phyloP scores from a whole-genome alignment of 345 rosid genomes.

The Salix koriyanagi region DNA sequence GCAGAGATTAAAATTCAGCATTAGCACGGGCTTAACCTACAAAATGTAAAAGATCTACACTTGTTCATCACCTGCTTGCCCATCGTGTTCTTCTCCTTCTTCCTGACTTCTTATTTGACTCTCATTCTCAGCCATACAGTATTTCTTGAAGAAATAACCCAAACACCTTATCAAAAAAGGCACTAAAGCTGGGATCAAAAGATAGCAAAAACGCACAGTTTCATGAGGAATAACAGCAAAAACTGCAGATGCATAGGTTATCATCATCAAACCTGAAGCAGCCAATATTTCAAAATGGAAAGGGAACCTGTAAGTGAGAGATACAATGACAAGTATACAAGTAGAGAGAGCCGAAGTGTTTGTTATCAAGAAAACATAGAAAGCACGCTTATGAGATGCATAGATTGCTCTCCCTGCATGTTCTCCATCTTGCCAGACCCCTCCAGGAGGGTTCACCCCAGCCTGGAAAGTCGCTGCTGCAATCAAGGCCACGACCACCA shows the following conservation, averaged over 20 bases:
- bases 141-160: no score
- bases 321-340: neutral
- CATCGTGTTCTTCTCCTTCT: no score
- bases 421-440: slow-evolving; percentile 23
- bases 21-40: no score
- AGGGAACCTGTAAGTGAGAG: slow-evolving; percentile 22
- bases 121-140: no score
- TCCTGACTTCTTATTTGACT: no score
- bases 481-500: slow-evolving; percentile 12
- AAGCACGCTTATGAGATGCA: slow-evolving; percentile 9
- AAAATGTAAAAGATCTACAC: no score
- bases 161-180: no score
- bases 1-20: no score
- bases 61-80: no score
- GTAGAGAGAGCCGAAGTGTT: neutral
- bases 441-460: slow-evolving; percentile 21
- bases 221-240: slow-evolving; percentile 23
- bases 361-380: slow-evolving; percentile 23
- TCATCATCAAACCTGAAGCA: slow-evolving; percentile 16
- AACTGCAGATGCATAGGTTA: slow-evolving; percentile 23
- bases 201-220: slow-evolving; percentile 8
- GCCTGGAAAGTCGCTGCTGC: slow-evolving; percentile 21
- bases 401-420: slow-evolving; percentile 8
- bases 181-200: slow-evolving; percentile 3
- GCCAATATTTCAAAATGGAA: slow-evolving; percentile 18